Evolutionary conservation across 2,329 filamentous ascomycete species (phyloP), one percentile per base, ranked within the genome.

Genomic region (Sporothrix sp.): DNA sequence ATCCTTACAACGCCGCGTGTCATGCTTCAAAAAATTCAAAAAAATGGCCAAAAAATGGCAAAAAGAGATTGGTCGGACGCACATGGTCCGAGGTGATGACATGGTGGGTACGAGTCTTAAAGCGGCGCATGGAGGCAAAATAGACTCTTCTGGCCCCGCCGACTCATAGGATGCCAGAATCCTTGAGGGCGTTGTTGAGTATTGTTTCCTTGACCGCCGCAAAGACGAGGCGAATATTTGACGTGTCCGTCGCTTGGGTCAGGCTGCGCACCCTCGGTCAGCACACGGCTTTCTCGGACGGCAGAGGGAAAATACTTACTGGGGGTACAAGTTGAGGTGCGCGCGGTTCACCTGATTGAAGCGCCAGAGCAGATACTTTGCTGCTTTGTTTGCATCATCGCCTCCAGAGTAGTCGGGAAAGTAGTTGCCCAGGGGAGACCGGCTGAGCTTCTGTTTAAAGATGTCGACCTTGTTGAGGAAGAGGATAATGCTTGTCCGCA

Each of bases 401-500:
- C 93, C 93, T 27, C 93, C 93, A 0, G 90, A 95, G 65, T 98
- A 98, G 66, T 98, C 93, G 0, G 90, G 91, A 63, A 98, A 98
- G 67, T 97, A 98, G 64, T 91, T 95, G 60, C 84, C 87, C 40
- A 98, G 69, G 0, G 93, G 91, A 50, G 89, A 96, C 56, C 90
- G 81, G 50, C 81, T 81, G 25, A 98, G 81, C 67, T 98, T 98
- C 63, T 89, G 84, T 66, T 93, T 91, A 76, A 98, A 98, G 52
- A 98, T 80, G 71, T 98, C 93, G 59, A 98, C 93, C 68, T 98
- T 98, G 74, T 98, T 98, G 56, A 98, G 76, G 71, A 98, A 98
- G 52, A 98, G 75, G 63, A 98, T 97, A 64, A 98, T 98, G 64
- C 90, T 96, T 11, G 93, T 98, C 60, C 93, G 78, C 85, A 97